Percentiles rank a stretch among this genome's conserved stretches.
phyloP scores from a whole-genome alignment of 257 asterid genomes.

The Solanum lignicaule region DNA sequence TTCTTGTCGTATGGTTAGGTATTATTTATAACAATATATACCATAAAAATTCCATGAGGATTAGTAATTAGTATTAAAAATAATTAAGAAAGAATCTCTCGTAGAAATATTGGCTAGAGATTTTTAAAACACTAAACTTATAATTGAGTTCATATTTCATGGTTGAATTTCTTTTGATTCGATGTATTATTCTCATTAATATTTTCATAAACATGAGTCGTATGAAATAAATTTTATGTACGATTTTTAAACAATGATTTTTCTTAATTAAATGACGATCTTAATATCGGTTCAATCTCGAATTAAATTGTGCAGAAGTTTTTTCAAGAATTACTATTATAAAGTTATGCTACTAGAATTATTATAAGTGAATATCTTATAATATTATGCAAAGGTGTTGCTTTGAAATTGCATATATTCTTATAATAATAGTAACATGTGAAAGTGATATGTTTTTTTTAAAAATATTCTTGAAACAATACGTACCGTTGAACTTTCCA shows the following conservation, averaged over 20 bases:
- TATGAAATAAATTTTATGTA: background rate
- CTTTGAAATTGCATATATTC: background rate
- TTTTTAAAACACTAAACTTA: background rate
- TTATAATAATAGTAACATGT: background rate
- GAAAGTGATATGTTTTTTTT: background rate
- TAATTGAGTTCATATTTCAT: background rate
- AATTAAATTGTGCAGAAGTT: background rate
- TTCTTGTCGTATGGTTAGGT: background rate
- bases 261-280: background rate
- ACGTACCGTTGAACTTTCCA: background rate
- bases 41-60: background rate
- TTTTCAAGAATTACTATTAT: no score
- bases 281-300: background rate
- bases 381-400: background rate
- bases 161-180: background rate
- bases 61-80: background rate
- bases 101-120: background rate
- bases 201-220: background rate
- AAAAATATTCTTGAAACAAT: background rate
- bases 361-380: background rate
- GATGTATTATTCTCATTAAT: background rate
- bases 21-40: background rate
- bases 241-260: background rate
- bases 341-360: background rate
- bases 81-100: background rate